Evolutionary conservation across 352 stramenopile species (phyloP).

Genomic region (Globisporangium recalcitrans): DNA sequence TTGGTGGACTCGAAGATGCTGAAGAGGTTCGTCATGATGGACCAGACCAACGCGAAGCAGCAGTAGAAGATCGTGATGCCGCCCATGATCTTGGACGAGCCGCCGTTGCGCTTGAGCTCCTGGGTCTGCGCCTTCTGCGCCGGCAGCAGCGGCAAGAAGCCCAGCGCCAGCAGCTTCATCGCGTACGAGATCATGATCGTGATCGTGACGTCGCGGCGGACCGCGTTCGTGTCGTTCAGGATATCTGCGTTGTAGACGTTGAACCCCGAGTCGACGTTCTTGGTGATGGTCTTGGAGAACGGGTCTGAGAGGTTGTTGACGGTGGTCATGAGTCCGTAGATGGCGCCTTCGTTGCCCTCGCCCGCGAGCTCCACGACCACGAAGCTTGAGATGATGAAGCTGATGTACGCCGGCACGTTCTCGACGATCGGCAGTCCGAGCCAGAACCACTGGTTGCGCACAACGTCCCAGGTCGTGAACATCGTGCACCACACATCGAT

Average conservation of each 20-base stretch:
- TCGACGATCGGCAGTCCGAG: slow-evolving; percentile 20
- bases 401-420: slow-evolving; percentile 17
- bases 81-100: slow-evolving; percentile 14
- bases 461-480: slow-evolving; percentile 20
- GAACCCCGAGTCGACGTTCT: slow-evolving; percentile 20
- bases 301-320: slow-evolving; percentile 20
- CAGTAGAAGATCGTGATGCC: slow-evolving; percentile 18
- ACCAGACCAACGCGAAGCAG: slow-evolving; percentile 17
- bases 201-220: slow-evolving; percentile 23
- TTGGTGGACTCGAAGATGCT: slow-evolving; percentile 19
- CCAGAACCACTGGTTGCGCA: slow-evolving; percentile 29
- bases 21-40: slow-evolving; percentile 19
- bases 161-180: slow-evolving; percentile 20
- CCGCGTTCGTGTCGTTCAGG: slow-evolving; percentile 13
- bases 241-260: slow-evolving; percentile 19
- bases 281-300: slow-evolving; percentile 22
- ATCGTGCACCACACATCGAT: slow-evolving; percentile 21
- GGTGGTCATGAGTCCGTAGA: slow-evolving; percentile 29
- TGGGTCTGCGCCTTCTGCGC: slow-evolving; percentile 24
- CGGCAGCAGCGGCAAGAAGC: slow-evolving; percentile 19
- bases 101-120: slow-evolving; percentile 22
- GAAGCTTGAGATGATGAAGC: slow-evolving; percentile 27
- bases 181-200: slow-evolving; percentile 24
- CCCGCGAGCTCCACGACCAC: slow-evolving; percentile 25
- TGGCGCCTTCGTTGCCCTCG: slow-evolving; percentile 25